Evolutionary conservation across 2,329 filamentous ascomycete genomes (phyloP), one percentile per base, ranked within the genome.

Genomic region (Sporothrix pallida): DNA sequence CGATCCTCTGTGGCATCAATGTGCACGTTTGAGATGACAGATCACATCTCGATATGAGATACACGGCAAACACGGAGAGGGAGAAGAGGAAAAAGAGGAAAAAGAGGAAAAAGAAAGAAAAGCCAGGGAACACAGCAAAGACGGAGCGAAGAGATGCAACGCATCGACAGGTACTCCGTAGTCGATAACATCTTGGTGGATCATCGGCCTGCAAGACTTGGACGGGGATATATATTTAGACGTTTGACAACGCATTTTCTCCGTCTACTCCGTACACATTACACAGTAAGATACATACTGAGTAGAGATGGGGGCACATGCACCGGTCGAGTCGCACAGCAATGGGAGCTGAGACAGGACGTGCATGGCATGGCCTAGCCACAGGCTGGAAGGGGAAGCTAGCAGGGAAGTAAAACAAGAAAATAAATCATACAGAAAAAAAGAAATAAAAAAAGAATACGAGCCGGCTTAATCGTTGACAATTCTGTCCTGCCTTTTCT

Each of bases 21-120:
- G 20, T 50, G 23, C 23, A 37, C 65, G 9, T 17, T 31, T 26
- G 10, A 67, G 12, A 37, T 68, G 65, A 68, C 65, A 68, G 65
- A 52, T 68, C 46, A 52, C 65, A 37, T 68, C 65, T 31, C 23
- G 46, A n/a, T n/a, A 68, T 52, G 46, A 67, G 63, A 67, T 50
- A 23, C 12, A 67, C 20, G 63, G 15, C 20, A 50, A 31, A 31
- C n/a, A 63, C 7, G 23, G 7, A 26, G 31, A 48, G 46, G 46
- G 10, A 12, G 20, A 13, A 63, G 6, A 63, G n/a, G 9, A 26
- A 8, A 8, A 67, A 26, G 4, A 52, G 42, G n/a, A 12, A 12
- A 44, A 13, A 63, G 6, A 63, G n/a, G 9, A 26, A 8, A 8
- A 67, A 26, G 4, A 52, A 17, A 12, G 13, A 37, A 8, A 31